A percentile compares a stretch with the other conserved stretches of the same genome.
Evolutionary conservation across 345 rosid species (phyloP).

Genomic region (Ailanthus altissimus): DNA sequence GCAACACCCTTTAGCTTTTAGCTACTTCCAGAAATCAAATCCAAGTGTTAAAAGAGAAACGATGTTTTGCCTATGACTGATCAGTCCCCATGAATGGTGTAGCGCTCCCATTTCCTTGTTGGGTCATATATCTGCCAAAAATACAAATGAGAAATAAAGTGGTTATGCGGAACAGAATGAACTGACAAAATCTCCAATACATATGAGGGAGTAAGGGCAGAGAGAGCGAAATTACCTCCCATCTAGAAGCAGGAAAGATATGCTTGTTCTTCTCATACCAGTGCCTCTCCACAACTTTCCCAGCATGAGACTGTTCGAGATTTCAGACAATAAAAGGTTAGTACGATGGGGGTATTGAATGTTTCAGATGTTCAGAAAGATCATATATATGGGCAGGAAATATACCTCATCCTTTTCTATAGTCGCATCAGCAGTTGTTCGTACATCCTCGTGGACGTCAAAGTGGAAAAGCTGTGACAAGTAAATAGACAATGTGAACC

Average conservation of each 20-base stretch:
- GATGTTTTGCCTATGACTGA: not conserved
- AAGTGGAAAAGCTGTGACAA: constrained; percentile 87
- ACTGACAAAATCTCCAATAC: not conserved
- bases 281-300: constrained; percentile 99
- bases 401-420: constrained; percentile 95
- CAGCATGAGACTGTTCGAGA: constrained; percentile 87
- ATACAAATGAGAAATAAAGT: not conserved
- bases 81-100: constrained; percentile 94
- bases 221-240: constrained; percentile 68
- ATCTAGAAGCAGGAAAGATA: constrained; percentile 98
- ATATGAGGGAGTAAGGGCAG: not conserved
- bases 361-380: not conserved
- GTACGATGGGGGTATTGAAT: not conserved
- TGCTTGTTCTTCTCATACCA: constrained; percentile 99
- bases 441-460: constrained; percentile 97
- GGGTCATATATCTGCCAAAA: constrained; percentile 78
- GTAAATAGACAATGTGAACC: not conserved
- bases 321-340: not conserved
- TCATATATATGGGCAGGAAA: not conserved
- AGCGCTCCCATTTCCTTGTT: constrained; percentile 88
- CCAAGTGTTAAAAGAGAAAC: not conserved
- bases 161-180: not conserved
- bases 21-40: not conserved
- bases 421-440: constrained; percentile 95
- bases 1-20: not conserved